Evolutionary conservation across 345 rosid species (phyloP).

Genomic region (Trapa incisa): DNA sequence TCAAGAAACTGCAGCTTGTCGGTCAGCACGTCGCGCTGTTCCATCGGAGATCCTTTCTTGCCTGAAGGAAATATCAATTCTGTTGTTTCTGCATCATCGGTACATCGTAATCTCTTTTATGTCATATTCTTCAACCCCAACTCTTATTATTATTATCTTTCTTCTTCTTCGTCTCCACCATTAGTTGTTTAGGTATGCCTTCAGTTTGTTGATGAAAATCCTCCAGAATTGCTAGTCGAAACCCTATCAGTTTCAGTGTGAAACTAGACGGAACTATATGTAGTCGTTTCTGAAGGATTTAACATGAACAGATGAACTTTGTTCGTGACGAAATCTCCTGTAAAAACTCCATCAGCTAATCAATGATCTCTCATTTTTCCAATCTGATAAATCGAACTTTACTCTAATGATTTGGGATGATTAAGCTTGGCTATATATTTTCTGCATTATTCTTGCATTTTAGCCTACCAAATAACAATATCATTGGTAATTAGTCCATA

Average conservation of each 20-base stretch:
- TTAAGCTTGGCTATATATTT: slow-evolving; percentile 2
- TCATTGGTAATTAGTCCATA: neutral
- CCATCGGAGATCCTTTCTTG: neutral
- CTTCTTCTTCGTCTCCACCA: neutral
- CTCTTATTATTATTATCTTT: slow-evolving; percentile 8
- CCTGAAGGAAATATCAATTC: neutral
- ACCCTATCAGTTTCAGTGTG: too few species aligned
- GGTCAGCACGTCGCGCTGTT: neutral
- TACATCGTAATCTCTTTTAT: neutral
- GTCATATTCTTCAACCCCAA: slow-evolving; percentile 6
- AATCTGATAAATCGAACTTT: neutral
- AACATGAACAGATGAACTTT: neutral
- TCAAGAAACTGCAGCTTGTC: neutral
- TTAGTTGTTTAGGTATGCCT: neutral
- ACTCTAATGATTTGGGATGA: neutral
- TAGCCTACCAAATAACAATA: neutral
- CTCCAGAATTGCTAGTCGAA: neutral
- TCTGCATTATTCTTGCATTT: neutral
- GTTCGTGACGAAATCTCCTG: neutral
- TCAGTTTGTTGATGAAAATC: neutral
- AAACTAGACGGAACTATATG: too few species aligned
- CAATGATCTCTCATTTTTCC: neutral
- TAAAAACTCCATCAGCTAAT: neutral
- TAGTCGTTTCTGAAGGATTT: neutral
- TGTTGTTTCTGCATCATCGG: neutral